A percentile compares a stretch with the other conserved stretches of the same genome.
Evolutionary conservation across 495 filamentous ascomycete genomes (phyloP).

Genomic region (Penicillium mononematosum): DNA sequence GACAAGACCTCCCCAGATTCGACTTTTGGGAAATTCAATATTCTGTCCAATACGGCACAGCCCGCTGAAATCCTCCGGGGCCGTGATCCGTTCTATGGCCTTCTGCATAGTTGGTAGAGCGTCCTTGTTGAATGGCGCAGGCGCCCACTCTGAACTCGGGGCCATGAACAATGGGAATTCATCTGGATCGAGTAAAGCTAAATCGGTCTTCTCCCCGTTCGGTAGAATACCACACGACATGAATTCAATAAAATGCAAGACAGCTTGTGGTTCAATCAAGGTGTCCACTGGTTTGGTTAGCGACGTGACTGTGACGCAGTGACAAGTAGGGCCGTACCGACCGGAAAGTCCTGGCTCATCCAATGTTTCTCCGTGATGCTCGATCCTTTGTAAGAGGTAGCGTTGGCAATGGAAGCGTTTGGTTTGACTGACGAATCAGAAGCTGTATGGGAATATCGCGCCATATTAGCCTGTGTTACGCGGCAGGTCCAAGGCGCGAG

Average conservation of each 20-base stretch:
- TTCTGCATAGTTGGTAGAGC: background rate
- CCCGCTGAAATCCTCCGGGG: background rate
- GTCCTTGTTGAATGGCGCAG: slow-evolving; percentile 11
- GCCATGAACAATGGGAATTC: slow-evolving; percentile 11
- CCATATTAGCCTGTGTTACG: slow-evolving; percentile 7
- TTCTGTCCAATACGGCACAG: background rate
- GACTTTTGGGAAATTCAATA: background rate
- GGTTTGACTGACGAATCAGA: background rate
- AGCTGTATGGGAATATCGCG: slow-evolving; percentile 14
- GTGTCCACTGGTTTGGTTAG: slow-evolving; percentile 11
- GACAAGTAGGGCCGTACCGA: slow-evolving; percentile 7
- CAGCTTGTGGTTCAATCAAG: slow-evolving; percentile 7
- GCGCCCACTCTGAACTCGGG: slow-evolving; percentile 13
- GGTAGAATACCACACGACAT: slow-evolving; percentile 5
- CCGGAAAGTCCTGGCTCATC: slow-evolving; percentile 1
- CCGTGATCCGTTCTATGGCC: background rate
- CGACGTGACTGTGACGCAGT: background rate
- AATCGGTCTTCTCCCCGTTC: slow-evolving; percentile 13
- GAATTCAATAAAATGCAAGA: slow-evolving; percentile 12
- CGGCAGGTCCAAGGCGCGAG: slow-evolving; percentile 10
- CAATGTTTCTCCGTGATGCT: slow-evolving; percentile 14
- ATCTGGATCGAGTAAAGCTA: slow-evolving; percentile 8
- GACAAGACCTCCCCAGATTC: slow-evolving; percentile 5
- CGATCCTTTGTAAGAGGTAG: slow-evolving; percentile 7
- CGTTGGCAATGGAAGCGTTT: background rate